Base-by-base conservation (phyloP, 352 stramenopile species). In the Pythium rishiriense region DNA sequence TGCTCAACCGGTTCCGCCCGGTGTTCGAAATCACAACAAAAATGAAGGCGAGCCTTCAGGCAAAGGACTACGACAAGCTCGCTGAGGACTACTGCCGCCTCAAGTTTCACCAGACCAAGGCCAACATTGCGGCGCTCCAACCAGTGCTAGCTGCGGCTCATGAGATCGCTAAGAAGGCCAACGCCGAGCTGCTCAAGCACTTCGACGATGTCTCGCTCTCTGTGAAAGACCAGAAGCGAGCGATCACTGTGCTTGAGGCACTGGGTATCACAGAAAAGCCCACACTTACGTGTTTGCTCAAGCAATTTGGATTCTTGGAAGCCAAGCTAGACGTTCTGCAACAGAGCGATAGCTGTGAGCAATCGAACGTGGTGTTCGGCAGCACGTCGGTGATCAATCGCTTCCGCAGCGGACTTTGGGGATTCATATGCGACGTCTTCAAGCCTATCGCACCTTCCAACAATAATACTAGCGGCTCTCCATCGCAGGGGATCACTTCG, bases 391-490 rank as follows among this genome's bases (percentile, higher is more conserved):
- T 90, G 33, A 72, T 90, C n/a, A 72, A 72, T 25, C 79, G 82
- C 19, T 92, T 94, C 63, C 76, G 78, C 17, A 88, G 66, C 29
- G 80, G 85, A 0, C 58, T 94, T 9, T 92, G 85, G 85, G 68
- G 74, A 8, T 81, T 92, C 14, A 83, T 92, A 35, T 92, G 83
- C 56, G 83, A 94, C 24, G 52, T 88, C 8, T 91, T 94, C 64
- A 84, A 86, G 64, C 72, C 76, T 0, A 54, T 76, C n/a, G 60
- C 70, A 10, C 6, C 26, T 25, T 22, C 19, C 8, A 69, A 50
- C 12, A 76, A 54, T 15, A 70, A 52, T 28, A 74, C 58, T 35
- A 60, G 10, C 8, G 41, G 15, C 28, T 47, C 1, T 28, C 14
- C 33, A 26, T 47, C 51, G 3, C 57, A 58, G 37, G 53, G 45